These are phyloP conservation scores for Porpolomopsis calyptriformis DNA, from an alignment of 768 basidiomycete genomes.

Conservation along the genomic window DNA sequence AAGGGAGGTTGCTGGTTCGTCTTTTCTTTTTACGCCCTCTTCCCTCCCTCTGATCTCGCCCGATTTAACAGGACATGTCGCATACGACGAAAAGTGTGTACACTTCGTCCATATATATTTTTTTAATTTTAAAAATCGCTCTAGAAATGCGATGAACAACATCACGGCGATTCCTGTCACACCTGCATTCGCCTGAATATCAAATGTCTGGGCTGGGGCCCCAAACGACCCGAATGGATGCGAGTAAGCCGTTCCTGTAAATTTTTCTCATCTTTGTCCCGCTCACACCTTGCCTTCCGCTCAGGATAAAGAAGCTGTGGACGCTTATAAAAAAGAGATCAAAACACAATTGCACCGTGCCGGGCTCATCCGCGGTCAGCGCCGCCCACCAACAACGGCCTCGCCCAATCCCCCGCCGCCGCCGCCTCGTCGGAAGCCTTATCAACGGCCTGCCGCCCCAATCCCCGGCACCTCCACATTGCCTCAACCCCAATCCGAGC, in stretches of 20 bases:
- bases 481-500: slow-evolving; percentile 15
- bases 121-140: slow-evolving; percentile 5
- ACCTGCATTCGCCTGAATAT: slow-evolving; percentile 76
- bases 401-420: slow-evolving; percentile 19
- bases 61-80: slow-evolving; percentile 60
- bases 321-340: slow-evolving; percentile 74
- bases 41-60: slow-evolving; percentile 9
- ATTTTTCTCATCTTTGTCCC: slow-evolving; percentile 12
- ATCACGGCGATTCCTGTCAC: slow-evolving; percentile 68
- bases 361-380: slow-evolving; percentile 76
- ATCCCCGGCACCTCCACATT: slow-evolving; percentile 14
- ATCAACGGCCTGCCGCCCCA: not conserved
- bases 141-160: slow-evolving; percentile 90
- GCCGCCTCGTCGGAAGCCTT: slow-evolving; percentile 16
- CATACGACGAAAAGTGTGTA: slow-evolving; percentile 63
- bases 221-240: slow-evolving; percentile 85
- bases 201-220: slow-evolving; percentile 77
- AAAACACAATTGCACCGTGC: slow-evolving; percentile 69
- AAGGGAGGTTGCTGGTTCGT: slow-evolving; percentile 77
- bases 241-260: slow-evolving; percentile 36
- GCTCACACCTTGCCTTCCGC: slow-evolving; percentile 12
- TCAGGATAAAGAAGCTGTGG: slow-evolving; percentile 75
- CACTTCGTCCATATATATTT: not conserved
- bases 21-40: slow-evolving; percentile 5
- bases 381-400: slow-evolving; percentile 43